Conservation (phyloP, 805 yeast species). For the Yamadazyma olivae region DNA sequence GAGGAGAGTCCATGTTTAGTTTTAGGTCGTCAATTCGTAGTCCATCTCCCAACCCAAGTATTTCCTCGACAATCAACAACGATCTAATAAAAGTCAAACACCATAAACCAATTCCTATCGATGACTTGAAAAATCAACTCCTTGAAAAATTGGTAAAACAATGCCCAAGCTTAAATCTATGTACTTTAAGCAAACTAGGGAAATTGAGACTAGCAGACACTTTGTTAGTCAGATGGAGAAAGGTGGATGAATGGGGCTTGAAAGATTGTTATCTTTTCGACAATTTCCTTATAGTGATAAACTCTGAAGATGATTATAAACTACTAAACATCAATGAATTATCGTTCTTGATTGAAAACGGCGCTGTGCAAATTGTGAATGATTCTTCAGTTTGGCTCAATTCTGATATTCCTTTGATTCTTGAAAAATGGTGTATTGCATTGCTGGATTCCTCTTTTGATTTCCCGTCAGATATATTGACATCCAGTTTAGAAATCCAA, state of each 20-base stretch:
- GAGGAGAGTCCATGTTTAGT: slow-evolving; percentile 8
- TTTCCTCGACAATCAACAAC: slow-evolving; percentile 9
- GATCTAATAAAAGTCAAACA: slow-evolving; percentile 15
- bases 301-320: not conserved
- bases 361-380: slow-evolving; percentile 1
- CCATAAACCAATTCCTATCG: slow-evolving; percentile 20
- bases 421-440: slow-evolving; percentile 45
- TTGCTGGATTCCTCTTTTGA: slow-evolving; percentile 27
- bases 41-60: slow-evolving; percentile 20
- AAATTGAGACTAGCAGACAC: slow-evolving; percentile 34
- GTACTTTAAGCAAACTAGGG: slow-evolving; percentile 29
- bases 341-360: slow-evolving; percentile 6
- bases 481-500: slow-evolving; percentile 23
- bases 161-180: slow-evolving; percentile 21
- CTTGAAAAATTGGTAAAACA: slow-evolving; percentile 24
- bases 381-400: slow-evolving; percentile 18
- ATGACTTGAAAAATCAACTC: slow-evolving; percentile 25
- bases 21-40: slow-evolving; percentile 9
- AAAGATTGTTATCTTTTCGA: slow-evolving; percentile 31
- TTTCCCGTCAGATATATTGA: slow-evolving; percentile 34
- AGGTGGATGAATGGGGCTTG: slow-evolving; percentile 2
- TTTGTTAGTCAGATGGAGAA: slow-evolving; percentile 17
- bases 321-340: slow-evolving; percentile 5
- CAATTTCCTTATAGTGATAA: slow-evolving; percentile 20
- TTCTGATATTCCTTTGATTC: slow-evolving; percentile 26